Conservation (phyloP, 331 rosid species). For the Malus hybrid region DNA sequence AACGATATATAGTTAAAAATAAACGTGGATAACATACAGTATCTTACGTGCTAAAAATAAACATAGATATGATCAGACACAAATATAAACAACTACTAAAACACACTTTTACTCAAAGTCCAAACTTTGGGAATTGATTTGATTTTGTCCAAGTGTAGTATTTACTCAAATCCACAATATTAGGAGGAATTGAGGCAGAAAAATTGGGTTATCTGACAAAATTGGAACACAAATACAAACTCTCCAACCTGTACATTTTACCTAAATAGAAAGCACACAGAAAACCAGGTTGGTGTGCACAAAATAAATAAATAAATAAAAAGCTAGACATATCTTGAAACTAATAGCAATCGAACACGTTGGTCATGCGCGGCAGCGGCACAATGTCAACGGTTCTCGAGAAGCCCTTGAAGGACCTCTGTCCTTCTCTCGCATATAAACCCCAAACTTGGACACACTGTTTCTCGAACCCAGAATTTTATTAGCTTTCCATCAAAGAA, state of each 20-base stretch:
- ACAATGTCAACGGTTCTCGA: conserved; percentile 30
- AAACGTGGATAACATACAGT: no score
- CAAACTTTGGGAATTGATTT: no score
- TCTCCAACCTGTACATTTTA: background rate
- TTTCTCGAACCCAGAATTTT: background rate
- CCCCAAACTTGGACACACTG: background rate
- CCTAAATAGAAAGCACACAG: background rate
- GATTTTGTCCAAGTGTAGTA: background rate
- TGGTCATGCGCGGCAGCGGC: conserved; percentile 6
- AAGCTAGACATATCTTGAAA: background rate
- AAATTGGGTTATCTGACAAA: background rate
- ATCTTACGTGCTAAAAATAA: no score
- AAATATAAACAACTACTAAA: background rate
- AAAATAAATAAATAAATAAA: background rate
- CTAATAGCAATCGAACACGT: conserved; percentile 24
- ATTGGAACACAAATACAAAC: background rate
- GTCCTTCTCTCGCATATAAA: background rate
- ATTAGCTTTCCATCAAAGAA: conserved; percentile 3
- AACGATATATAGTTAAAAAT: no score
- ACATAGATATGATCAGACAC: no score
- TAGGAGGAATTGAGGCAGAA: background rate
- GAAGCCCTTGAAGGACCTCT: background rate
- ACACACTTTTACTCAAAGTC: background rate
- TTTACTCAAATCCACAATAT: background rate
- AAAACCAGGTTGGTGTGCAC: conserved; percentile 3